These are phyloP conservation scores for Evernia prunastri DNA, from an alignment of 495 filamentous ascomycete species.

Conservation along the genomic window DNA sequence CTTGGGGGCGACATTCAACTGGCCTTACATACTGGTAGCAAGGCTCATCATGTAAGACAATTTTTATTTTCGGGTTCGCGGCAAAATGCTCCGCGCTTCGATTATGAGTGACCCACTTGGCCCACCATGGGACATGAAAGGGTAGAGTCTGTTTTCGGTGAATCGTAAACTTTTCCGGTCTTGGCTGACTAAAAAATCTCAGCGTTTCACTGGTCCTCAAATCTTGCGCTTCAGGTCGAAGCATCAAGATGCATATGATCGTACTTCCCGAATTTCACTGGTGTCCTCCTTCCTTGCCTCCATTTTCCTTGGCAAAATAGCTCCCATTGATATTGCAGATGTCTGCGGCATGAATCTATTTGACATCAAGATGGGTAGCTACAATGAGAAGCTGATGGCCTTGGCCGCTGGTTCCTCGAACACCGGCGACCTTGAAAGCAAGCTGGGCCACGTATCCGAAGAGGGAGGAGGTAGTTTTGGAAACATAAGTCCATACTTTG, in stretches of 20 bases:
- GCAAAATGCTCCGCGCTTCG: conserved; percentile 5
- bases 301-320: conserved; percentile 76
- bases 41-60: conserved; percentile 81
- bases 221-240: conserved; percentile 80
- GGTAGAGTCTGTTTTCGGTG: not conserved
- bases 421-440: conserved; percentile 64
- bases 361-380: conserved; percentile 71
- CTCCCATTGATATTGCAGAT: conserved; percentile 89
- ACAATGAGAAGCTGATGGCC: conserved; percentile 65
- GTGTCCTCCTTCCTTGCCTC: conserved; percentile 95
- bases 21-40: conserved; percentile 77
- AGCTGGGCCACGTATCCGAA: conserved; percentile 71
- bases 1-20: conserved; percentile 60
- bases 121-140: not conserved
- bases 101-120: not conserved
- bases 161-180: not conserved
- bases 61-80: conserved; percentile 1
- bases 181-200: conserved; percentile 1
- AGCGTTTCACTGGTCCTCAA: conserved; percentile 98
- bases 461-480: conserved; percentile 80
- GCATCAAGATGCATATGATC: conserved; percentile 70
- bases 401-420: conserved; percentile 70
- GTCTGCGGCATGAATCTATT: conserved; percentile 96
- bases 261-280: conserved; percentile 79
- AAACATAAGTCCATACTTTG: conserved; percentile 66